phyloP scores from a whole-genome alignment of 2,329 filamentous ascomycete species.

The Trichophyton schoenleinii region DNA sequence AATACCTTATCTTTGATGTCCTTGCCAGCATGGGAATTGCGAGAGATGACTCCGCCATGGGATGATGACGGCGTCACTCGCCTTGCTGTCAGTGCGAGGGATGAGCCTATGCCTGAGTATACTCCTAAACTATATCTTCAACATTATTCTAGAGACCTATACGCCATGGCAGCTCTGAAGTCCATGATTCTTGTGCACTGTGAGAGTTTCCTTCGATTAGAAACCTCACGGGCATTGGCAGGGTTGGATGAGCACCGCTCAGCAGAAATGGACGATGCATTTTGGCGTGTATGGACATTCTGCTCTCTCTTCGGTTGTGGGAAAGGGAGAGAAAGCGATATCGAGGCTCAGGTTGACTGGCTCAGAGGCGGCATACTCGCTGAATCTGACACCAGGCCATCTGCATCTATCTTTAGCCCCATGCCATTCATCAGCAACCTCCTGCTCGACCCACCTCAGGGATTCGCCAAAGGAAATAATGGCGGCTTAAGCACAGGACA shows the following conservation, averaged over 20 bases:
- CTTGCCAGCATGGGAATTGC: conserved; percentile 47
- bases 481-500: conserved; percentile 43
- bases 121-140: conserved; percentile 41
- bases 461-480: conserved; percentile 46
- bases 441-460: conserved; percentile 43
- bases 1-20: conserved; percentile 41
- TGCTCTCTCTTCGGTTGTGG: conserved; percentile 50
- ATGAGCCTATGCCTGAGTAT: conserved; percentile 40
- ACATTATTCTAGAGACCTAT: conserved; percentile 41
- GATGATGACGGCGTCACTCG: conserved; percentile 28
- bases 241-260: conserved; percentile 35
- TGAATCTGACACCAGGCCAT: conserved; percentile 34
- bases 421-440: conserved; percentile 41
- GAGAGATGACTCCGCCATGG: conserved; percentile 45
- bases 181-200: conserved; percentile 44
- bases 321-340: conserved; percentile 46
- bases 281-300: conserved; percentile 56
- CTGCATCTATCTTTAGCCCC: conserved; percentile 28
- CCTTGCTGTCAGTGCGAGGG: conserved; percentile 28
- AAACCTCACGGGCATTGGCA: conserved; percentile 43
- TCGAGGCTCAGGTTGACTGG: conserved; percentile 51
- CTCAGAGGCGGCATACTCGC: conserved; percentile 45
- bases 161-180: conserved; percentile 43
- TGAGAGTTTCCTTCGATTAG: conserved; percentile 43
- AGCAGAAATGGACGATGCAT: conserved; percentile 46